These are phyloP conservation scores for Tetrapisispora iriomotensis DNA, from an alignment of 805 yeast genomes.

Conservation along the genomic window DNA sequence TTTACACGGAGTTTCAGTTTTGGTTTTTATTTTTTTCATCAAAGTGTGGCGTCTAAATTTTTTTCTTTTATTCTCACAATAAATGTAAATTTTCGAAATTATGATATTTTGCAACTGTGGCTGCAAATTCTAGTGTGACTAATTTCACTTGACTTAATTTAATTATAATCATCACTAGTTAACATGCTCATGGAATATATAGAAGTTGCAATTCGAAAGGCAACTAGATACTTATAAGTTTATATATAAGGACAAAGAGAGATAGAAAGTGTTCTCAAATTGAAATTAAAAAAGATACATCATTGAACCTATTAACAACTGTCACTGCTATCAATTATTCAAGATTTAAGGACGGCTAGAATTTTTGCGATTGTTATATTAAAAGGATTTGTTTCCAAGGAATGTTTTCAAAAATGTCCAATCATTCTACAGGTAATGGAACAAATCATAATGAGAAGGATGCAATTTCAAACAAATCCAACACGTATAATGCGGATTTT, in stretches of 20 bases:
- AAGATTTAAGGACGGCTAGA: neutral
- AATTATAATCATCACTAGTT: too few species aligned
- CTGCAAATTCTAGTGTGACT: neutral
- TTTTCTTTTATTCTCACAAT: neutral
- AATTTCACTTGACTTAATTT: neutral
- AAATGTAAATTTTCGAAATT: too few species aligned
- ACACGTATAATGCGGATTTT: conserved; percentile 11
- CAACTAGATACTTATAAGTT: too few species aligned
- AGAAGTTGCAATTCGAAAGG: too few species aligned
- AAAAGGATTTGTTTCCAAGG: neutral
- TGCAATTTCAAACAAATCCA: neutral
- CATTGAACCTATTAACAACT: too few species aligned
- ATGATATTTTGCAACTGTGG: neutral
- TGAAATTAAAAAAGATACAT: too few species aligned
- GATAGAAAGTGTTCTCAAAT: too few species aligned
- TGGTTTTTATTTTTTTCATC: too few species aligned
- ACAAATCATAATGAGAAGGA: neutral
- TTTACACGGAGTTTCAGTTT: too few species aligned
- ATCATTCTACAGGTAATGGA: neutral
- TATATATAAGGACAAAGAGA: too few species aligned
- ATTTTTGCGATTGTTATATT: neutral
- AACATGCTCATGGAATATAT: too few species aligned
- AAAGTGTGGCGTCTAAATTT: neutral
- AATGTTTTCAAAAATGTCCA: neutral
- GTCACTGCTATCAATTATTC: neutral